Evolutionary conservation across 345 rosid species (phyloP), one percentile per base, ranked within the genome.

Genomic region (Erysimum cheiranthoides): DNA sequence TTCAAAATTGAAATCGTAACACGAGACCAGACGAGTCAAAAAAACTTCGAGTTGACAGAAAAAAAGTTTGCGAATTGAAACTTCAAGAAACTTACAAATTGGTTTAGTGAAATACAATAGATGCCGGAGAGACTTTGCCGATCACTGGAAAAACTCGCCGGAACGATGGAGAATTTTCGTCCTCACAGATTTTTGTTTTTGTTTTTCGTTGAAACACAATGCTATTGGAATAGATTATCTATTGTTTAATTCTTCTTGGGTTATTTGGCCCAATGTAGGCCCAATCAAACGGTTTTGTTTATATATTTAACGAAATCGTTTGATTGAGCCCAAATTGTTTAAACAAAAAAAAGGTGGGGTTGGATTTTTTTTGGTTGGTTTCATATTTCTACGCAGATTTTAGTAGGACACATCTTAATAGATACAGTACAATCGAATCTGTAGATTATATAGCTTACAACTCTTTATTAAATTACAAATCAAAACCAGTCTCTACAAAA

Each of bases 81-180:
- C 0, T 6, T 34, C 0, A 25, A 34, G 54, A 39, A 39, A 38
- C 68, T 71, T 65, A 71, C 72, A 10, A 13, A 6, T 54, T 3
- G 13, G 25, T 14, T 7, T n/a, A 11, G 57, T 13, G 74, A 7
- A 35, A 16, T 31, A 31, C 10, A 14, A 6, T 1, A 8, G 65
- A 17, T 47, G 9, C 40, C 49, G 63, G 56, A 18, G 40, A 40
- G 45, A 54, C 61, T 56, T 59, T 16, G 60, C 59, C 65, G 73
- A 66, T 69, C 31, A 79, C 62, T 45, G 52, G 61, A 9, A 75
- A 47, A 36, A 43, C 57, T 63, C 74, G 70, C 75, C 82, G 82
- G 72, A 2, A 63, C 16, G 31, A 43, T 27, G 73, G 30, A 58
- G 73, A 39, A 64, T 35, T 79, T 56, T 70, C 72, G 79, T 75